A percentile compares a stretch with the other conserved stretches of the same genome.
Conservation (phyloP, 805 yeast species). For the Candida sonorensis region DNA sequence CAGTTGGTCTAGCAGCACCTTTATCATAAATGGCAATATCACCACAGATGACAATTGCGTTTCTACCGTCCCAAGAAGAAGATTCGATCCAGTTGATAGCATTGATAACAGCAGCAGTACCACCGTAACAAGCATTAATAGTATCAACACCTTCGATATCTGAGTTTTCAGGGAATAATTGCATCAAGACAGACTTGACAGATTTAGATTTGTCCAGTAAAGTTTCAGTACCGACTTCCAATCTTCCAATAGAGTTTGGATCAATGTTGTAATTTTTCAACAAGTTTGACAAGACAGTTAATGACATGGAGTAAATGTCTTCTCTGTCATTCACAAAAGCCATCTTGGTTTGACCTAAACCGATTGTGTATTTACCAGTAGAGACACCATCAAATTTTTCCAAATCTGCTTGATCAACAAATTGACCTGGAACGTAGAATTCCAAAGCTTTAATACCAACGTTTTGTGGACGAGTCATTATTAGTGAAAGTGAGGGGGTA, state of each 20-base stretch:
- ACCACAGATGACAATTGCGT: conserved; percentile 94
- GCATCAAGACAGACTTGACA: conserved; percentile 93
- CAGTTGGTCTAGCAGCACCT: conserved; percentile 99
- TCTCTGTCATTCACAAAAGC: conserved; percentile 95
- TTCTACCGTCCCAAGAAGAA: conserved; percentile 95
- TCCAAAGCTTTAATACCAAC: conserved; percentile 97
- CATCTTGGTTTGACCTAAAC: conserved; percentile 98
- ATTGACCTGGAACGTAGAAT: conserved; percentile 79
- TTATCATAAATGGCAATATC: conserved; percentile 96
- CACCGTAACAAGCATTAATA: conserved; percentile 97
- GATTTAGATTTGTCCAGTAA: conserved; percentile 94
- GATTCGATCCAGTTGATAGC: conserved; percentile 95
- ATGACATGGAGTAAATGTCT: conserved; percentile 89
- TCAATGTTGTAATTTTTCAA: conserved; percentile 79
- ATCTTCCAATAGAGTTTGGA: conserved; percentile 75
- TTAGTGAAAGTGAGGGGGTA: background rate
- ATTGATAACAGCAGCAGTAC: conserved; percentile 91
- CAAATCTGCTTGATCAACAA: conserved; percentile 81
- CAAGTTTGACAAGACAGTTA: conserved; percentile 78
- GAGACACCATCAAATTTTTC: conserved; percentile 83
- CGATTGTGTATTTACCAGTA: conserved; percentile 95
- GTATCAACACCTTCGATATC: conserved; percentile 97
- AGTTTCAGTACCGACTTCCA: conserved; percentile 98
- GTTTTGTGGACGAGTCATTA: conserved; percentile 57
- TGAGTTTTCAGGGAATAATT: conserved; percentile 78